Percentiles rank a stretch among this genome's conserved stretches.
Evolutionary conservation across 2,329 filamentous ascomycete genomes (phyloP).

Genomic region (Coniella lustricola): DNA sequence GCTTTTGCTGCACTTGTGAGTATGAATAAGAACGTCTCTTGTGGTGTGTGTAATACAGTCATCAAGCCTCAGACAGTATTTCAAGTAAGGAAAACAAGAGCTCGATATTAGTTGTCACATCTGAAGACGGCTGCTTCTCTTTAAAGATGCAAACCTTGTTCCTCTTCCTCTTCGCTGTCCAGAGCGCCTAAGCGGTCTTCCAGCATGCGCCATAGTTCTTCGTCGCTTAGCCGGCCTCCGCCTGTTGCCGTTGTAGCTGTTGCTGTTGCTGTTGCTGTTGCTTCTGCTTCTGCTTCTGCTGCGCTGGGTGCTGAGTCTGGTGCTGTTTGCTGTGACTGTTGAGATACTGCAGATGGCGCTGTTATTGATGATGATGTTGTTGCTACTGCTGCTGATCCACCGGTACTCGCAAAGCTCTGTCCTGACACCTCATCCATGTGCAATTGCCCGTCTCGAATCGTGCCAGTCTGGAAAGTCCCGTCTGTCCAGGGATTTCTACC

Average conservation of each 20-base stretch:
- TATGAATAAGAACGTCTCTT: too few species aligned
- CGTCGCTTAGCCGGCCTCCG: conserved; percentile 48
- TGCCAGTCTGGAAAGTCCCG: conserved; percentile 57
- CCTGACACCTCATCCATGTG: conserved; percentile 31
- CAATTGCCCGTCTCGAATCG: conserved; percentile 44
- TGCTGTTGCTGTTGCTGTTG: not conserved
- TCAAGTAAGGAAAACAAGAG: too few species aligned
- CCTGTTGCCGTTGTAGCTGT: not conserved
- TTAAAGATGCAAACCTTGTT: conserved; percentile 58
- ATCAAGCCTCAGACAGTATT: too few species aligned
- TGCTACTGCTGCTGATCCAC: not conserved
- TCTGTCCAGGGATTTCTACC: conserved; percentile 46
- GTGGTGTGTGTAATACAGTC: too few species aligned
- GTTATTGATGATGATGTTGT: not conserved
- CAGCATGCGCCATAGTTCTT: conserved; percentile 50
- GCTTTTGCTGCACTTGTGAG: too few species aligned
- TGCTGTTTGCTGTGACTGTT: too few species aligned
- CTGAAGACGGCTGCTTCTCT: too few species aligned
- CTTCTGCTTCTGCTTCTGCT: not conserved
- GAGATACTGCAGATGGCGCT: too few species aligned
- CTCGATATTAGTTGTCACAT: too few species aligned
- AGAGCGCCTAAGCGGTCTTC: conserved; percentile 46
- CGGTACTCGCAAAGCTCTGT: not conserved
- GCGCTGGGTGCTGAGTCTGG: too few species aligned
- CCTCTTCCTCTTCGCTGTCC: conserved; percentile 34